Evolutionary conservation across 768 basidiomycete genomes (phyloP).

Genomic region (Paxillus ammoniavirescens): DNA sequence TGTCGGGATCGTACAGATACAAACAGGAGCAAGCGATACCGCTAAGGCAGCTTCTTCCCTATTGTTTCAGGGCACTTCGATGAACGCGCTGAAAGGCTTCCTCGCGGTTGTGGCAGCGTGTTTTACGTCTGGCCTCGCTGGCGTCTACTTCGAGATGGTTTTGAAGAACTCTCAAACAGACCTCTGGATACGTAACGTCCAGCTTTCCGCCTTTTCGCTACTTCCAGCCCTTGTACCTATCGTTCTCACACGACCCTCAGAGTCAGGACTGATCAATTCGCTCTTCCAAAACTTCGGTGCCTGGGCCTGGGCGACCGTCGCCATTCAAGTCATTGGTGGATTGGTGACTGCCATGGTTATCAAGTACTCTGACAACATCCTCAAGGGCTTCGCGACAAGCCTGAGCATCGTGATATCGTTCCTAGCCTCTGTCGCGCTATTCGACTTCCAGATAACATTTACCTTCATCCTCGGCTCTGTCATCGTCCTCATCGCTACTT

Average conservation of each 20-base stretch:
- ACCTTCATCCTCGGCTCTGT: conserved; percentile 83
- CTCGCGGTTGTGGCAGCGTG: conserved; percentile 88
- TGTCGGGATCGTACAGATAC: conserved; percentile 87
- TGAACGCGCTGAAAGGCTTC: conserved; percentile 86
- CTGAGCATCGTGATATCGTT: conserved; percentile 94
- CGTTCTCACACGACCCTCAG: conserved; percentile 48
- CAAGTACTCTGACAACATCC: conserved; percentile 89
- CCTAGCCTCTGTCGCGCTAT: conserved; percentile 86
- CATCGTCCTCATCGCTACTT: conserved; percentile 85
- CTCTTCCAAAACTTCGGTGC: conserved; percentile 84
- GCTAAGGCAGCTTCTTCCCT: conserved; percentile 26
- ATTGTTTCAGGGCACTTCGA: conserved; percentile 46
- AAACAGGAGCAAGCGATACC: conserved; percentile 39
- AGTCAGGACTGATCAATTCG: conserved; percentile 41
- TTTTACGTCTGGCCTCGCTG: conserved; percentile 93
- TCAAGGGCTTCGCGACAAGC: conserved; percentile 94
- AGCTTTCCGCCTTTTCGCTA: conserved; percentile 91
- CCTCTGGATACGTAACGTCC: conserved; percentile 96
- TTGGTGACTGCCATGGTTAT: conserved; percentile 91
- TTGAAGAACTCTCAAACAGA: conserved; percentile 87
- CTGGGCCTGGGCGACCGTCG: conserved; percentile 91
- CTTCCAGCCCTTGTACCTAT: conserved; percentile 84
- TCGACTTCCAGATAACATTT: conserved; percentile 83
- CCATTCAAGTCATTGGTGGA: conserved; percentile 88
- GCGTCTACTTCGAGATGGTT: conserved; percentile 98